Conservation (phyloP, 78 protist genomes). For the Emiliania huxleyi region DNA sequence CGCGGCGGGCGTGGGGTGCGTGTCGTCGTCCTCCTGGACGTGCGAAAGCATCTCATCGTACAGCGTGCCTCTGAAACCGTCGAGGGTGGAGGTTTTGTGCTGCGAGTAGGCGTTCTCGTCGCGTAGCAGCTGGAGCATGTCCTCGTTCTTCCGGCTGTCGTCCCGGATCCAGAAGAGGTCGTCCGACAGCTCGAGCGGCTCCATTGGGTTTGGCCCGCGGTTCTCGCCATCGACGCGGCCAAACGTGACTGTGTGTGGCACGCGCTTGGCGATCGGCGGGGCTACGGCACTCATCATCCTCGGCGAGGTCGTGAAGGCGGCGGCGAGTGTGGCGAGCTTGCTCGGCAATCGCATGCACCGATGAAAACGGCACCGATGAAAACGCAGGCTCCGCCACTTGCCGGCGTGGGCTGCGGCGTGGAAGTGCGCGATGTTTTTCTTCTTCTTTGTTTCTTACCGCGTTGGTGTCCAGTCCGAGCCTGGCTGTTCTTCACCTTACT, state of each 20-base stretch:
- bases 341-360: no score
- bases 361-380: no score
- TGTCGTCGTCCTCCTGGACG: neutral
- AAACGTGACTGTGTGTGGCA: neutral
- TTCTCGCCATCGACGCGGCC: slow-evolving; percentile 16
- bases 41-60: neutral
- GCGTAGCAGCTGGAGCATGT: neutral
- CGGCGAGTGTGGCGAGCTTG: no score
- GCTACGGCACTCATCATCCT: no score
- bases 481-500: no score
- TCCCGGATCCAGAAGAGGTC: slow-evolving; percentile 22
- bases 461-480: no score
- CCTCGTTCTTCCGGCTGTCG: neutral
- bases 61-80: neutral
- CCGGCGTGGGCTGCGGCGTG: no score
- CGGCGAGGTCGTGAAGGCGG: no score
- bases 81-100: neutral
- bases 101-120: neutral
- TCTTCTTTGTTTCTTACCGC: no score
- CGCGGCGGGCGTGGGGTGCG: neutral
- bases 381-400: no score
- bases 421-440: no score
- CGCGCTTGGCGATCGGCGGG: neutral
- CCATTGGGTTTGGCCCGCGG: neutral
- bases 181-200: neutral